Conservation (phyloP, 345 rosid species). For the Acer yangbiense region DNA sequence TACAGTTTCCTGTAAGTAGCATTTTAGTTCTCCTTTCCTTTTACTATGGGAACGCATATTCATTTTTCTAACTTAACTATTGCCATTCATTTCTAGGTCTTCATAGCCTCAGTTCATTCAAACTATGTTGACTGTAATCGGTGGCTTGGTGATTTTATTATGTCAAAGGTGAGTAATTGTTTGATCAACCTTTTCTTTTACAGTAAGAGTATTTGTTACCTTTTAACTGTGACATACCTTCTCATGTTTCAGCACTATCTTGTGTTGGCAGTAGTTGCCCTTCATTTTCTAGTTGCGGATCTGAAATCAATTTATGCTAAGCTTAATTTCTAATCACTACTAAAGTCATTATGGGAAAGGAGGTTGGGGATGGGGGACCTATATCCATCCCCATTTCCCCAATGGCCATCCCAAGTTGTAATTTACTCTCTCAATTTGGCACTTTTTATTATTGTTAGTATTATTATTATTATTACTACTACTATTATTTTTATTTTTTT, state of each 20-base stretch:
- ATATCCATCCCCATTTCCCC: too few species aligned
- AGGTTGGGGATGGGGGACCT: too few species aligned
- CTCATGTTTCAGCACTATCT: background rate
- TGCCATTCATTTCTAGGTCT: constrained; percentile 55
- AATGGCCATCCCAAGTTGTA: too few species aligned
- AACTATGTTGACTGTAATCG: constrained; percentile 93
- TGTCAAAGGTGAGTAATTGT: constrained; percentile 69
- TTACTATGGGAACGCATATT: background rate
- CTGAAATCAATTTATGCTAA: background rate
- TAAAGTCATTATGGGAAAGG: background rate
- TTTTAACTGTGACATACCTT: background rate
- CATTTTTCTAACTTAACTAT: constrained; percentile 14
- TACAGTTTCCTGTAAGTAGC: constrained; percentile 87
- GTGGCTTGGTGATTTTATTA: constrained; percentile 93
- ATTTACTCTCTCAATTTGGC: too few species aligned
- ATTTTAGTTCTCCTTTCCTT: constrained; percentile 14
- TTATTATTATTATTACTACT: too few species aligned
- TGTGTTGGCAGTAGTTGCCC: background rate
- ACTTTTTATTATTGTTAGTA: too few species aligned
- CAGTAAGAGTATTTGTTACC: background rate
- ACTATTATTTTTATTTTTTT: too few species aligned
- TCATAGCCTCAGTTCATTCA: constrained; percentile 93
- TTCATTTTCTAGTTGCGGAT: background rate
- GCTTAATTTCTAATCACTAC: background rate
- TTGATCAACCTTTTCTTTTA: background rate